These are phyloP conservation scores for Verticillium nubilum DNA, from an alignment of 2,329 filamentous ascomycete species.

Conservation along the genomic window DNA sequence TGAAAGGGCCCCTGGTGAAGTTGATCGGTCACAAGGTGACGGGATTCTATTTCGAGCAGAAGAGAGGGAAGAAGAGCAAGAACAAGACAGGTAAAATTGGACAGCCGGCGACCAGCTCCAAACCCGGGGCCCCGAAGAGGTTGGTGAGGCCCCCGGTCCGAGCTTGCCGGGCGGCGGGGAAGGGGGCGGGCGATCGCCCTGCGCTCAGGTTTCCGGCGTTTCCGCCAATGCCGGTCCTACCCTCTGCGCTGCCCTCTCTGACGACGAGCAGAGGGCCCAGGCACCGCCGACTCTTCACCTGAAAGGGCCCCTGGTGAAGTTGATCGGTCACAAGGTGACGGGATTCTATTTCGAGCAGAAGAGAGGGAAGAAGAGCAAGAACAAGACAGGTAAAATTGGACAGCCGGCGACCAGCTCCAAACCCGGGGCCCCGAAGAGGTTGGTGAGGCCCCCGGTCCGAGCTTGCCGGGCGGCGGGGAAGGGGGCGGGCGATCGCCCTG, in stretches of 20 bases:
- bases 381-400: not conserved
- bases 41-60: too few species aligned
- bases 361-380: not conserved
- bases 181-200: not conserved
- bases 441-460: not conserved
- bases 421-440: not conserved
- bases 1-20: not conserved
- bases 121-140: not conserved
- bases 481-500: not conserved
- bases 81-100: not conserved
- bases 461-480: not conserved
- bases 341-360: too few species aligned
- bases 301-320: not conserved
- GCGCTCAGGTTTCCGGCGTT: not conserved
- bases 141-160: not conserved
- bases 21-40: not conserved
- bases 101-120: not conserved
- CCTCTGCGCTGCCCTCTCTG: not conserved
- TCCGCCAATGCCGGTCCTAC: too few species aligned
- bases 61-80: not conserved
- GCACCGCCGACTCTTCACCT: not conserved
- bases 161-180: not conserved
- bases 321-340: not conserved
- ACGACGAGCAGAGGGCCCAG: not conserved
- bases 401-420: not conserved